Percentiles rank a stretch among this genome's conserved stretches.
Conservation (phyloP, 495 filamentous ascomycete species). For the Podospora appendiculata region DNA sequence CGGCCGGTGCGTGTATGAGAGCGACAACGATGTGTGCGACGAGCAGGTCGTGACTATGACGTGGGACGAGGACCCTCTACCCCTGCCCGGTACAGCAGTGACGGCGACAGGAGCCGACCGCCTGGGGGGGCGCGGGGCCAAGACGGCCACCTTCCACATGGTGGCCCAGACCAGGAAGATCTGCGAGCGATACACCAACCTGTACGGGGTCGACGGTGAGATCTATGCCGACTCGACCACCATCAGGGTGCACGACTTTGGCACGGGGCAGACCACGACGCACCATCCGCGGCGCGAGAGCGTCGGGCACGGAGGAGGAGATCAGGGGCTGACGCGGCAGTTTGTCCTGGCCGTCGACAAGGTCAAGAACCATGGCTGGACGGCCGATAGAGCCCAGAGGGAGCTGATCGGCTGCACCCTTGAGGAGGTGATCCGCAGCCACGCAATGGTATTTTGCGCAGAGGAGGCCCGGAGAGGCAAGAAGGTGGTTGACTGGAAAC, state of each 20-base stretch:
- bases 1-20: conserved; percentile 88
- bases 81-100: background rate
- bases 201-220: conserved; percentile 84
- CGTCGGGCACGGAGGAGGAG: conserved; percentile 78
- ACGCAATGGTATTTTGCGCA: conserved; percentile 90
- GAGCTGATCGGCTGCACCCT: conserved; percentile 70
- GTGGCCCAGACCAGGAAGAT: conserved; percentile 80
- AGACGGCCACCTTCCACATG: conserved; percentile 91
- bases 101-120: conserved; percentile 6
- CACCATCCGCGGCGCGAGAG: conserved; percentile 45
- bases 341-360: conserved; percentile 76
- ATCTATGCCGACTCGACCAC: conserved; percentile 66
- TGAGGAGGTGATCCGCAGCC: conserved; percentile 79
- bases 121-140: conserved; percentile 50
- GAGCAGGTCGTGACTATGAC: conserved; percentile 80
- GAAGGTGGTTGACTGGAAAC: conserved; percentile 65
- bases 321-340: conserved; percentile 69
- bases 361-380: conserved; percentile 63
- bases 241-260: conserved; percentile 60
- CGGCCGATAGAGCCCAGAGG: conserved; percentile 64
- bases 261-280: conserved; percentile 42
- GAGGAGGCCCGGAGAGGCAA: conserved; percentile 70
- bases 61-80: conserved; percentile 64
- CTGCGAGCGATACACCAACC: conserved; percentile 70
- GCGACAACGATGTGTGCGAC: conserved; percentile 86